phyloP scores from a whole-genome alignment of 1,284 basidiomycete species.

The Tilletia caries region DNA sequence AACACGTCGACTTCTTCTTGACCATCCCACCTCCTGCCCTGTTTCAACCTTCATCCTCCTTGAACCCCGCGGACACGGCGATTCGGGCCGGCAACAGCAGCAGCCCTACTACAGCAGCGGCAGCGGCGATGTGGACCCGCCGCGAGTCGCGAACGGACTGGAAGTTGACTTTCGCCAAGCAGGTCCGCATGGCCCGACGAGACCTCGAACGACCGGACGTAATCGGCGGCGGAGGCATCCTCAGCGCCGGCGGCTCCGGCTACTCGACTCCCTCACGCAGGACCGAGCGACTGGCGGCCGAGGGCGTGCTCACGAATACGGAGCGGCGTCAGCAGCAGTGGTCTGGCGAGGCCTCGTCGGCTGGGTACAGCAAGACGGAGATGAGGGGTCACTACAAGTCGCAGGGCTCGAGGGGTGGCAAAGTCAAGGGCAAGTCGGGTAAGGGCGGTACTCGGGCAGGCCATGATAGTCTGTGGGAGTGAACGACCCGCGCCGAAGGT shows the following conservation, averaged over 20 bases:
- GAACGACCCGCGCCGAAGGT: no score
- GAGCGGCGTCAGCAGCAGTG: conserved; percentile 40
- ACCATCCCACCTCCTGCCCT: conserved; percentile 11
- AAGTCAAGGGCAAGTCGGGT: conserved; percentile 42
- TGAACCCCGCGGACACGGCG: no score
- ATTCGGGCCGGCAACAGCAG: not conserved
- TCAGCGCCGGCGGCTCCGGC: conserved; percentile 18
- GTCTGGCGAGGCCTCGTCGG: conserved; percentile 23
- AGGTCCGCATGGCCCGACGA: conserved; percentile 27
- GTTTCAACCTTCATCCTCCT: not conserved
- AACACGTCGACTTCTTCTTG: not conserved
- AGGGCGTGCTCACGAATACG: conserved; percentile 34
- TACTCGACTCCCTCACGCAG: conserved; percentile 31
- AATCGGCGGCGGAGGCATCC: not conserved
- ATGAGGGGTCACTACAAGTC: conserved; percentile 45
- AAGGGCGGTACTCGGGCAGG: conserved; percentile 44
- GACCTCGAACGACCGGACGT: conserved; percentile 28
- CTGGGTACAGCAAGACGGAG: conserved; percentile 33
- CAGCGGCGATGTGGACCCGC: conserved; percentile 41
- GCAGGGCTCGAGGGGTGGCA: conserved; percentile 39
- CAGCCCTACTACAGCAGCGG: not conserved
- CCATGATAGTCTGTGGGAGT: conserved; percentile 44
- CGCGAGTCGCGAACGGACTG: conserved; percentile 46
- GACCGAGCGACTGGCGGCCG: conserved; percentile 34
- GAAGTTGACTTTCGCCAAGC: conserved; percentile 34